Conservation (phyloP, 1,139 yeast species). For the Geotrichum klebahnii region DNA sequence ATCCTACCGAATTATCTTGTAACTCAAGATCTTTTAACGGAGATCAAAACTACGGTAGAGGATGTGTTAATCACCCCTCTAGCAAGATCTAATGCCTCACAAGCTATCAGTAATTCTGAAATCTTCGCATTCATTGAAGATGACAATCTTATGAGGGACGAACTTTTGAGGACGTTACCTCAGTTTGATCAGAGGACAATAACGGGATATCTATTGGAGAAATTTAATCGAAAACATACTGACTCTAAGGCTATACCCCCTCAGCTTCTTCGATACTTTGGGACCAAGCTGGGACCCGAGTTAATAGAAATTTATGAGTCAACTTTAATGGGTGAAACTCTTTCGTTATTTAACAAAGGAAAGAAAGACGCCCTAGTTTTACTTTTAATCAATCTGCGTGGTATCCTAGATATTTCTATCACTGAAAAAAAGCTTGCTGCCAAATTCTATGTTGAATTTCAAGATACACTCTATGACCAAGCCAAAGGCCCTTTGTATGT, state of each 20-base stretch:
- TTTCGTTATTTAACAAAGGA: neutral
- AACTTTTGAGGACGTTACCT: slow-evolving; percentile 1
- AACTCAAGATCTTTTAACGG: neutral
- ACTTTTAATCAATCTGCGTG: slow-evolving; percentile 5
- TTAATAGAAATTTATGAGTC: neutral
- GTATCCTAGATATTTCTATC: slow-evolving; percentile 3
- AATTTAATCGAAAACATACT: neutral
- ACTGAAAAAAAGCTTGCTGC: neutral
- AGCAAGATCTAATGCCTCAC: slow-evolving; percentile 7
- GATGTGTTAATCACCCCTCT: neutral
- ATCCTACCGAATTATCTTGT: slow-evolving; percentile 12
- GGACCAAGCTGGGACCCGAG: neutral
- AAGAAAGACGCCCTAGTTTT: slow-evolving; percentile 3
- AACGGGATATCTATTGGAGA: slow-evolving; percentile 2
- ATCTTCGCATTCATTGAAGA: neutral
- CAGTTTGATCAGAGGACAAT: slow-evolving; percentile 10
- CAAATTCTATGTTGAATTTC: neutral
- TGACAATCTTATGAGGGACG: slow-evolving; percentile 4
- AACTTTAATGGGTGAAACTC: neutral
- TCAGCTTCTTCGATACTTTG: slow-evolving; percentile 7
- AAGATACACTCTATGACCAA: neutral
- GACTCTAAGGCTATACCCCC: slow-evolving; percentile 2
- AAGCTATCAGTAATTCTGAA: neutral
- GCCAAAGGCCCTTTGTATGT: neutral
- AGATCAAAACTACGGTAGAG: slow-evolving; percentile 4